These are phyloP conservation scores for Medicago truncatula DNA, from an alignment of 306 rosid genomes.

Conservation along the genomic window DNA sequence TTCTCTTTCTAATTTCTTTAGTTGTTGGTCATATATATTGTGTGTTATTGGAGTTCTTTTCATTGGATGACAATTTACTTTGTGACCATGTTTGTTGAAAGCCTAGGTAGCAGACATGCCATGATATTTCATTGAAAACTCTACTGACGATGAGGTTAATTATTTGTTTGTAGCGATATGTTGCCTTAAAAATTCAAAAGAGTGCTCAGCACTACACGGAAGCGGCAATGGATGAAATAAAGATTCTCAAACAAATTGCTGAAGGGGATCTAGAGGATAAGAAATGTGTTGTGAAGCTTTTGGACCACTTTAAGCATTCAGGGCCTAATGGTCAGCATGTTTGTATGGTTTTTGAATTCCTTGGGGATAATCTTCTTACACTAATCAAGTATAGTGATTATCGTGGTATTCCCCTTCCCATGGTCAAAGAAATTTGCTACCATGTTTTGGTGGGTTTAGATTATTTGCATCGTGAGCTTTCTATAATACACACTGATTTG, in stretches of 20 bases:
- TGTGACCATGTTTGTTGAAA: constrained; percentile 9
- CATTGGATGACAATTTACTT: not conserved
- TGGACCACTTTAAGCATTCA: constrained; percentile 95
- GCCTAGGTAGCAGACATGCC: not conserved
- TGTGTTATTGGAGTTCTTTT: constrained; percentile 12
- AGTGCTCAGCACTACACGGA: constrained; percentile 98
- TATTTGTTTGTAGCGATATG: constrained; percentile 69
- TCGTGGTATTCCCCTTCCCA: constrained; percentile 76
- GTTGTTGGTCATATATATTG: constrained; percentile 6
- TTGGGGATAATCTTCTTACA: constrained; percentile 95
- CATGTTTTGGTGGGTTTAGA: constrained; percentile 90
- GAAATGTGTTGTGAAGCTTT: constrained; percentile 92
- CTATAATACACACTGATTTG: constrained; percentile 93
- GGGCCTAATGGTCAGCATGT: constrained; percentile 98
- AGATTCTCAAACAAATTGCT: constrained; percentile 91
- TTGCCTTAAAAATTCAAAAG: constrained; percentile 96
- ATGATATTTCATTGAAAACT: constrained; percentile 12
- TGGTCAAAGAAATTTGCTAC: constrained; percentile 90
- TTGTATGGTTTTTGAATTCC: constrained; percentile 95
- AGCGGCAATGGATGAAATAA: constrained; percentile 98
- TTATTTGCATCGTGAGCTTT: constrained; percentile 92
- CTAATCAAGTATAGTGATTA: constrained; percentile 87
- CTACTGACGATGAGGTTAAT: constrained; percentile 16
- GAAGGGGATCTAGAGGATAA: constrained; percentile 86
- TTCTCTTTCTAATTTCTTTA: not conserved